phyloP scores from a whole-genome alignment of 257 asterid species.

The Solanum dulcamara region DNA sequence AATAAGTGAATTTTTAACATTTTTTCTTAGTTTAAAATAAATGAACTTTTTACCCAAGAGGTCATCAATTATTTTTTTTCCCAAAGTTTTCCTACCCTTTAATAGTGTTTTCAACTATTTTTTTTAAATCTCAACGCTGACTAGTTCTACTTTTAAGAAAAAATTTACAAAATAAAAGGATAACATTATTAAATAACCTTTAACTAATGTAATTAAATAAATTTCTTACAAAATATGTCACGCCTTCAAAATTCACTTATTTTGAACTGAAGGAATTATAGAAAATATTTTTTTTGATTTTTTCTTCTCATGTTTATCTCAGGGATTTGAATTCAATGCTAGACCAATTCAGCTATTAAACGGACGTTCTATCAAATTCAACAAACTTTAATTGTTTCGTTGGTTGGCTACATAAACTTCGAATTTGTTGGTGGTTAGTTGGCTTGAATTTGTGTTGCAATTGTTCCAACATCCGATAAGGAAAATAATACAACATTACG shows the following conservation, averaged over 20 bases:
- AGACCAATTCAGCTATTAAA: not conserved
- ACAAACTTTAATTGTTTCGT: not conserved
- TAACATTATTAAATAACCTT: no score
- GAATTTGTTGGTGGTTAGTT: no score
- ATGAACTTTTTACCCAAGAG: not conserved
- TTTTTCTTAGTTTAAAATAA: not conserved
- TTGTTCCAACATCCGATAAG: not conserved
- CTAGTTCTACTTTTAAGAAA: no score
- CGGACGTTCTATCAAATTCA: not conserved
- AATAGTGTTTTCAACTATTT: no score
- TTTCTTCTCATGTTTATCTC: not conserved
- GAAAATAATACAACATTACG: not conserved
- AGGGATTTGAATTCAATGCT: not conserved
- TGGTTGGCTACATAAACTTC: no score
- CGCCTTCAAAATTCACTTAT: not conserved
- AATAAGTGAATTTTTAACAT: not conserved
- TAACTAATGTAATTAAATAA: no score
- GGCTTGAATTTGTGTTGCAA: not conserved
- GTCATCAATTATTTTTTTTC: not conserved
- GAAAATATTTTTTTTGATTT: not conserved
- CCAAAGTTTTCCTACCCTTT: no score
- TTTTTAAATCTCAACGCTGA: no score
- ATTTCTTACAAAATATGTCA: not conserved
- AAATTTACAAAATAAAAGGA: no score
- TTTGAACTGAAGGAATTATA: not conserved